phyloP scores from a whole-genome alignment of 1,284 basidiomycete species.

The Athelia sp. region DNA sequence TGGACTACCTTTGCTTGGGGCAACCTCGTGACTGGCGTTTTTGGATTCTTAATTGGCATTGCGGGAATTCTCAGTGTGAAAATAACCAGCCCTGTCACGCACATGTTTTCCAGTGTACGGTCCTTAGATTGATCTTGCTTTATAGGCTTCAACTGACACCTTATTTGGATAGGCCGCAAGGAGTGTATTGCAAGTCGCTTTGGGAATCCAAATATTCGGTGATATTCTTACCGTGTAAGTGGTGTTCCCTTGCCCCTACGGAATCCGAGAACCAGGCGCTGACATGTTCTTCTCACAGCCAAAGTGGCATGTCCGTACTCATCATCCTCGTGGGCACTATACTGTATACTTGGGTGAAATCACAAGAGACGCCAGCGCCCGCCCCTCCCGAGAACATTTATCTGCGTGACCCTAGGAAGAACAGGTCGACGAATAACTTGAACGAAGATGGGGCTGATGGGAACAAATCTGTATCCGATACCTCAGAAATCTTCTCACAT shows the following conservation, averaged over 20 bases:
- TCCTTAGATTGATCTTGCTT: conserved; percentile 7
- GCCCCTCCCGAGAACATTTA: background rate
- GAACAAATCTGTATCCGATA: background rate
- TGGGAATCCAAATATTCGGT: conserved; percentile 63
- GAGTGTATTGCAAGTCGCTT: conserved; percentile 67
- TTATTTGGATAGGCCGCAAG: conserved; percentile 49
- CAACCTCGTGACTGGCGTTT: conserved; percentile 60
- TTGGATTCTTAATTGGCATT: conserved; percentile 68
- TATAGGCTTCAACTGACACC: background rate
- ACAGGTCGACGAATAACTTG: background rate
- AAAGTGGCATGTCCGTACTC: conserved; percentile 54
- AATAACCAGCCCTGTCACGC: conserved; percentile 67
- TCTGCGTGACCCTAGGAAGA: background rate
- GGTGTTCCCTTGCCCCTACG: conserved; percentile 11
- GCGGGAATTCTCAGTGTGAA: conserved; percentile 70
- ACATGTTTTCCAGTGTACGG: conserved; percentile 69
- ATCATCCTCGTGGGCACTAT: conserved; percentile 57
- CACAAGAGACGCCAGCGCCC: background rate
- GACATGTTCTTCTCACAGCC: conserved; percentile 29
- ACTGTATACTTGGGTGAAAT: background rate
- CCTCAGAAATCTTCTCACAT: background rate
- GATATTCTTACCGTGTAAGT: conserved; percentile 63
- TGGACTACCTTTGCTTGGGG: conserved; percentile 56
- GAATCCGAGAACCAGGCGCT: conserved; percentile 1
- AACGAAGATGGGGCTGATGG: background rate